Conservation (phyloP, 306 rosid species). For the Inga laurina region DNA sequence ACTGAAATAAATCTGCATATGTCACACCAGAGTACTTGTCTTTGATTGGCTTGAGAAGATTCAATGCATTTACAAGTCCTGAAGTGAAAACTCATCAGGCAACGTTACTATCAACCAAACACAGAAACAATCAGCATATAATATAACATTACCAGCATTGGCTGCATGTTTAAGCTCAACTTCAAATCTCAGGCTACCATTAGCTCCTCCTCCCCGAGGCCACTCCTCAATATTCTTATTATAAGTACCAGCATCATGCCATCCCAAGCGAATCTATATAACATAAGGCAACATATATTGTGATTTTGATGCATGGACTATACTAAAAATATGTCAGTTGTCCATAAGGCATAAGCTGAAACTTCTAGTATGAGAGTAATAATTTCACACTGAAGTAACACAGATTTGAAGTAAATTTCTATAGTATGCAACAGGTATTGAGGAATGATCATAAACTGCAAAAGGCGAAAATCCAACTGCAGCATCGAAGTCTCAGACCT, state of each 20-base stretch:
- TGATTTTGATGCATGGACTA: slow-evolving; percentile 18
- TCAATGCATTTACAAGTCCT: slow-evolving; percentile 95
- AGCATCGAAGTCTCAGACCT: not conserved
- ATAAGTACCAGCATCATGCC: slow-evolving; percentile 99
- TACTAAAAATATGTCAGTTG: not conserved
- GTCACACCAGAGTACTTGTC: slow-evolving; percentile 87
- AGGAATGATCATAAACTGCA: slow-evolving; percentile 1
- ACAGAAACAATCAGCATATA: slow-evolving; percentile 16
- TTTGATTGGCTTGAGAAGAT: slow-evolving; percentile 93
- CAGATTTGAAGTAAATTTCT: slow-evolving; percentile 6
- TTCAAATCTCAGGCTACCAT: slow-evolving; percentile 90
- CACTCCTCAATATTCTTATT: slow-evolving; percentile 92
- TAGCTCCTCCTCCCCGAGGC: slow-evolving; percentile 96
- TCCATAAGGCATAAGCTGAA: not conserved
- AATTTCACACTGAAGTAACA: slow-evolving; percentile 7
- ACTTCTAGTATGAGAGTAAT: not conserved
- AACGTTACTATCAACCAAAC: slow-evolving; percentile 12
- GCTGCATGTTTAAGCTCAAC: slow-evolving; percentile 89
- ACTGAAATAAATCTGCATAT: slow-evolving; percentile 95
- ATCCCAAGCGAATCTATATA: slow-evolving; percentile 89
- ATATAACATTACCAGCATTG: slow-evolving; percentile 75
- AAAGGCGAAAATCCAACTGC: not conserved
- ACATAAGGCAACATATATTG: slow-evolving; percentile 9
- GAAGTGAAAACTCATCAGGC: slow-evolving; percentile 37
- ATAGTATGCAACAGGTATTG: slow-evolving; percentile 8